Percentiles rank a stretch among this genome's conserved stretches.
Conservation (phyloP, 2,329 filamentous ascomycete species). For the Arthrinium puccinioides region DNA sequence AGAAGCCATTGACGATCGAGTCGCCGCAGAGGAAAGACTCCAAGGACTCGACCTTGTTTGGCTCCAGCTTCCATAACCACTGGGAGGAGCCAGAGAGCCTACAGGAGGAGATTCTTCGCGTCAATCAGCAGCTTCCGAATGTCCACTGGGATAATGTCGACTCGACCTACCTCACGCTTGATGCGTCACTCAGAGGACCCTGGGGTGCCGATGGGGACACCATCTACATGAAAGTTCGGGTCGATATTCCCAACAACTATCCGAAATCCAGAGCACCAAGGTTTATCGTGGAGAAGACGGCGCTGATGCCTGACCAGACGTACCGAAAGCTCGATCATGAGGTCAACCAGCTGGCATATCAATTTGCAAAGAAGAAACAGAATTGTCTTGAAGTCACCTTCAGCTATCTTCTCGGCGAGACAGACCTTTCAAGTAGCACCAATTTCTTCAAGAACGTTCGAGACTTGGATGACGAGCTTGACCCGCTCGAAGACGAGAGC, state of each 20-base stretch:
- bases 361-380: constrained; percentile 49
- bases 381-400: constrained; percentile 57
- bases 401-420: constrained; percentile 56
- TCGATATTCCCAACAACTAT: constrained; percentile 53
- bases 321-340: constrained; percentile 47
- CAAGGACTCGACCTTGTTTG: constrained; percentile 44
- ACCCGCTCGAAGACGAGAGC: constrained; percentile 61
- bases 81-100: constrained; percentile 57
- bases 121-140: constrained; percentile 55
- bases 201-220: constrained; percentile 51
- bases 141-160: constrained; percentile 59
- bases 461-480: constrained; percentile 52
- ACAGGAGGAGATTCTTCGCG: constrained; percentile 57
- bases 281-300: constrained; percentile 55
- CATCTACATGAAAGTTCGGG: constrained; percentile 56
- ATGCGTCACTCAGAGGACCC: constrained; percentile 56
- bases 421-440: constrained; percentile 52
- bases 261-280: constrained; percentile 49
- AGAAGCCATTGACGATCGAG: constrained; percentile 35
- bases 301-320: constrained; percentile 51
- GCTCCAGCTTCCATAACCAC: constrained; percentile 42
- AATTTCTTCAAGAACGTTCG: constrained; percentile 57
- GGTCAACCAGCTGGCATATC: constrained; percentile 46
- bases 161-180: constrained; percentile 51
- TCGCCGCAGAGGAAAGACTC: constrained; percentile 41